These are phyloP conservation scores for Volvox reticuliferus DNA, from an alignment of 139 green algal genomes.

Conservation along the genomic window DNA sequence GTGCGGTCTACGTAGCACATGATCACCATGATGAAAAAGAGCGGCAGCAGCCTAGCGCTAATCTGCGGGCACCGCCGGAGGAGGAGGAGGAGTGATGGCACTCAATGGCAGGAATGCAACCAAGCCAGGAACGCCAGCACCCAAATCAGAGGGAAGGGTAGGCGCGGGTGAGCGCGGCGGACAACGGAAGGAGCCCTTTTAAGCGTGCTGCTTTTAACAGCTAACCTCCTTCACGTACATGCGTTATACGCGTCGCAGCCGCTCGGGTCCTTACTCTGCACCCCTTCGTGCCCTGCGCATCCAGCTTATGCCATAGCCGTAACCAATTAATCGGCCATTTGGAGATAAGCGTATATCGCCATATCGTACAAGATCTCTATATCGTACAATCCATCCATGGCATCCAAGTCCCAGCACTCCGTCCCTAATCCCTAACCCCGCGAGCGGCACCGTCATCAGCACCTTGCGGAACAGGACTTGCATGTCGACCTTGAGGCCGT, in stretches of 20 bases:
- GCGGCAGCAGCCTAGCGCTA: conserved; percentile 2
- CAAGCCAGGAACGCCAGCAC: background rate
- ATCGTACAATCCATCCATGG: background rate
- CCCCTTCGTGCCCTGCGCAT: too few relatives aligned
- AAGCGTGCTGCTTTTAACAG: background rate
- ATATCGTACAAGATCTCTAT: background rate
- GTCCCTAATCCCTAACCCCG: background rate
- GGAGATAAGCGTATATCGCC: too few relatives aligned
- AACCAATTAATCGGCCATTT: background rate
- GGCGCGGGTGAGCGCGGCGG: background rate
- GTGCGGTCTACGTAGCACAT: conserved; percentile 70
- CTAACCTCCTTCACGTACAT: background rate
- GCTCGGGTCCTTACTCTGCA: too few relatives aligned
- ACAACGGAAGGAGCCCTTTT: too few relatives aligned
- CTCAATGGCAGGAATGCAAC: background rate
- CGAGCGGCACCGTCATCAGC: background rate
- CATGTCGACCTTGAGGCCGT: background rate
- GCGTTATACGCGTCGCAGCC: background rate
- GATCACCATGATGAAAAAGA: conserved; percentile 44
- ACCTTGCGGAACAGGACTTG: background rate
- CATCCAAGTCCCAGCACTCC: background rate
- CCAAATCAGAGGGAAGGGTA: background rate
- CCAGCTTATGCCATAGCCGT: background rate
- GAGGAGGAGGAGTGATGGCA: background rate
- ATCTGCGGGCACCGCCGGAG: background rate